phyloP scores from a whole-genome alignment of 2,329 filamentous ascomycete species.

The Pseudocercospora macadamiae region DNA sequence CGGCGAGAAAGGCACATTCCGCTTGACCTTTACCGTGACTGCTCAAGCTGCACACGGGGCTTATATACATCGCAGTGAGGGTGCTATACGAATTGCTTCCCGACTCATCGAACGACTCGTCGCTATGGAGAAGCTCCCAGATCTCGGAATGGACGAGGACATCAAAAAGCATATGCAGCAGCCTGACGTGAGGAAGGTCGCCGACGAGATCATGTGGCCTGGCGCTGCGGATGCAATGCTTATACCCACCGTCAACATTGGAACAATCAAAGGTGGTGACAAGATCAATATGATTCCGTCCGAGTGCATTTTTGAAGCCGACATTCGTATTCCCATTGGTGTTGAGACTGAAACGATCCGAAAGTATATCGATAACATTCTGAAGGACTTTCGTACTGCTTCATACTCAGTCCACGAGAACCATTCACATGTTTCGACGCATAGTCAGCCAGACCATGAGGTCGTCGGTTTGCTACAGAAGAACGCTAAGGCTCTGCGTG shows the following conservation, averaged over 20 bases:
- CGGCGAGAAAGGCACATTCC: constrained; percentile 47
- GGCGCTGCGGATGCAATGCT: constrained; percentile 40
- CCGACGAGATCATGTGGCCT: constrained; percentile 43
- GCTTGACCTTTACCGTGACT: constrained; percentile 42
- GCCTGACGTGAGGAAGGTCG: constrained; percentile 35
- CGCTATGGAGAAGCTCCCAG: constrained; percentile 35
- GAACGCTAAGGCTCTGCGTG: constrained; percentile 34
- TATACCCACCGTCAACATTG: constrained; percentile 46
- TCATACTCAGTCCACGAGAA: constrained; percentile 38
- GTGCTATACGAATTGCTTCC: constrained; percentile 43
- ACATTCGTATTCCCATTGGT: constrained; percentile 47
- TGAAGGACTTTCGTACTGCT: constrained; percentile 37
- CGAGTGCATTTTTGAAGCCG: constrained; percentile 43
- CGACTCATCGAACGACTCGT: constrained; percentile 37
- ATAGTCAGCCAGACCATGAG: constrained; percentile 39
- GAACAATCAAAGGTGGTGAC: constrained; percentile 45
- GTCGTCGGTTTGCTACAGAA: constrained; percentile 36
- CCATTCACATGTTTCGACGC: constrained; percentile 40
- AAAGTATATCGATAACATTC: constrained; percentile 33
- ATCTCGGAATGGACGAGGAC: constrained; percentile 31
- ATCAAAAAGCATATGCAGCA: constrained; percentile 37
- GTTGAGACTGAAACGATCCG: constrained; percentile 37
- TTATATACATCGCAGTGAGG: constrained; percentile 44
- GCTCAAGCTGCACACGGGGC: constrained; percentile 45
- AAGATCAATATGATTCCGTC: constrained; percentile 51